Conservation (phyloP, 2,329 filamentous ascomycete genomes). For the Dactylellina cionopaga region DNA sequence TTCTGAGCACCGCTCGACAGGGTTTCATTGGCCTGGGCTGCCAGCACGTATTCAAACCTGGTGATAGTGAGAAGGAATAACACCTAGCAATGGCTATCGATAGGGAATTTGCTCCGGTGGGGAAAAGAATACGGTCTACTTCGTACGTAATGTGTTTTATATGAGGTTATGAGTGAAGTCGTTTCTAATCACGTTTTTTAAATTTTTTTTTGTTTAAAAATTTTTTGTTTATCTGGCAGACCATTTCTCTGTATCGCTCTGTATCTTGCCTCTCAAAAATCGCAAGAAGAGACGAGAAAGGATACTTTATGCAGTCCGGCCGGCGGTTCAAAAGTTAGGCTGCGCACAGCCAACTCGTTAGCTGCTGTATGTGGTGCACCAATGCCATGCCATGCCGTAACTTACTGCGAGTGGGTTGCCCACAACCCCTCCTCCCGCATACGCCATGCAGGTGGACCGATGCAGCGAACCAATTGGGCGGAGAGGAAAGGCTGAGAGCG, state of each 20-base stretch:
- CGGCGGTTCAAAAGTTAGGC: neutral
- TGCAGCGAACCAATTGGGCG: conserved; percentile 52
- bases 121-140: too few relatives aligned
- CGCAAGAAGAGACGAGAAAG: conserved; percentile 36
- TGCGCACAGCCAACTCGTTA: neutral
- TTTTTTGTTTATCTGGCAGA: neutral
- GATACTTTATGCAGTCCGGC: conserved; percentile 10
- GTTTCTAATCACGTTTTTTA: too few relatives aligned
- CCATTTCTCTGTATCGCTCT: neutral
- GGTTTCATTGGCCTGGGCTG: too few relatives aligned
- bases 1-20: too few relatives aligned
- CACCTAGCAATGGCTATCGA: conserved; percentile 3
- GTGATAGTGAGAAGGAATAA: neutral
- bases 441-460: conserved; percentile 51
- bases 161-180: too few relatives aligned
- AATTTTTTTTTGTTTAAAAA: neutral
- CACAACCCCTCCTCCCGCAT: conserved; percentile 28
- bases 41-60: neutral
- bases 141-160: too few relatives aligned
- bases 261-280: neutral
- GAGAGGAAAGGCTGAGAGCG: conserved; percentile 17
- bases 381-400: conserved; percentile 18
- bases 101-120: neutral
- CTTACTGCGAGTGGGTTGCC: conserved; percentile 6
- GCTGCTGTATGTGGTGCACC: too few relatives aligned